Evolutionary conservation across 352 stramenopile genomes (phyloP).

Genomic region (Globisporangium nagaii): DNA sequence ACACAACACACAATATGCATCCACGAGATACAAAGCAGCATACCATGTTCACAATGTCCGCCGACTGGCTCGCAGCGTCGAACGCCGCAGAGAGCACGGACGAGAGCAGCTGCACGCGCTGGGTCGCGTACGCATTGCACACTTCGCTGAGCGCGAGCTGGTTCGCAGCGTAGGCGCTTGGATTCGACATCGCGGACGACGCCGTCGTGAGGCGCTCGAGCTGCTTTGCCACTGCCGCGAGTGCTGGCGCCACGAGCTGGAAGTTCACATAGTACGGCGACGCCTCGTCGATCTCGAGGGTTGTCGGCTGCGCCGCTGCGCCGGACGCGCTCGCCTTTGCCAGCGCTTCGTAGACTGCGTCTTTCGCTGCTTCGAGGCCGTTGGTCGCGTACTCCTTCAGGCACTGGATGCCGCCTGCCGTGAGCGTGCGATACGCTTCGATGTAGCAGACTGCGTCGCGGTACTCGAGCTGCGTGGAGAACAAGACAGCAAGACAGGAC

Average conservation of each 20-base stretch:
- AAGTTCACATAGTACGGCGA: slow-evolving; percentile 79
- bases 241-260: slow-evolving; percentile 55
- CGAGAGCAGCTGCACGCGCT: slow-evolving; percentile 55
- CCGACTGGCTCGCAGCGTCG: slow-evolving; percentile 36
- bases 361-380: slow-evolving; percentile 56
- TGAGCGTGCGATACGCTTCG: slow-evolving; percentile 62
- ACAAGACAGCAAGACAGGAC: background rate
- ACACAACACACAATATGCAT: background rate
- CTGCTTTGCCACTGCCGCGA: slow-evolving; percentile 54
- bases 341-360: slow-evolving; percentile 56
- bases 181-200: slow-evolving; percentile 9
- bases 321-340: slow-evolving; percentile 17
- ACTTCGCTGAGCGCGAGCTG: slow-evolving; percentile 46
- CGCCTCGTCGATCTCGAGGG: slow-evolving; percentile 53
- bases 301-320: background rate
- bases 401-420: slow-evolving; percentile 51
- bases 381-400: slow-evolving; percentile 71
- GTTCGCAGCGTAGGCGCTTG: slow-evolving; percentile 32
- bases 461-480: slow-evolving; percentile 44
- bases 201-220: slow-evolving; percentile 39
- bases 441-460: slow-evolving; percentile 69
- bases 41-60: slow-evolving; percentile 72
- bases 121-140: slow-evolving; percentile 43
- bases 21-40: background rate
- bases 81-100: slow-evolving; percentile 47